Base-by-base conservation (phyloP, 371 early-diverging fungal genomes). In the Capillidium heterosporum region DNA sequence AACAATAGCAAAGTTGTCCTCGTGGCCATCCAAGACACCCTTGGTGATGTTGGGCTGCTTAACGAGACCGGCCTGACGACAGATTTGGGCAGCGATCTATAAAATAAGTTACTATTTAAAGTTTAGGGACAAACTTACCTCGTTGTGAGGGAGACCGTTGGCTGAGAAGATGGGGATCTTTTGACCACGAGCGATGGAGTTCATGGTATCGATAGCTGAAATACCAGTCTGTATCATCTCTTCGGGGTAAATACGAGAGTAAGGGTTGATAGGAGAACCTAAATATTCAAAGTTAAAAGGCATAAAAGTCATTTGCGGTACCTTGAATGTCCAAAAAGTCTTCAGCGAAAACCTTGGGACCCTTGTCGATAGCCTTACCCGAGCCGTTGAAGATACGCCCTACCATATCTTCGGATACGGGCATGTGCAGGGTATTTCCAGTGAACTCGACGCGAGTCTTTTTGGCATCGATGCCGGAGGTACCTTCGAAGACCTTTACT, bases 181-280 rank as follows among this genome's bases (percentile, higher is more conserved):
- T 73, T 99, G 99, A 13, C 99, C 99, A 76, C 99, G 88, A 48
- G 99, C 99, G 77, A 99, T 97, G 35, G 97, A 96, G 78, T 96
- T 99, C 99, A 99, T 99, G 59, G 95, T 95, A 72, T 99, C 99
- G 63, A 99, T 99, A 54, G 99, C 91, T 29, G 98, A 98, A 58
- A 99, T 92, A 67, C 99, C 99, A 19, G 99, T 99, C 73, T 99
- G 98, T 61, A 99, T 98, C 99, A 99, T 99, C 77, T 99, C 99
- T 75, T 96, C 98, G 49, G 99, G 99, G 68, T 99, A 99, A 61
- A 97, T 93, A 72, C 99, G 88, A 51, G 93, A 89, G 72, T 81
- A 93, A 35, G 99, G 99, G 75, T 99, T 99, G 73, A 99, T 96
- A 32, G 99, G 99, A 60, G 95, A 93, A 43, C 89, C 81, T 78